These are phyloP conservation scores for Colletotrichum lini DNA, from an alignment of 2,329 filamentous ascomycete species.

Conservation along the genomic window DNA sequence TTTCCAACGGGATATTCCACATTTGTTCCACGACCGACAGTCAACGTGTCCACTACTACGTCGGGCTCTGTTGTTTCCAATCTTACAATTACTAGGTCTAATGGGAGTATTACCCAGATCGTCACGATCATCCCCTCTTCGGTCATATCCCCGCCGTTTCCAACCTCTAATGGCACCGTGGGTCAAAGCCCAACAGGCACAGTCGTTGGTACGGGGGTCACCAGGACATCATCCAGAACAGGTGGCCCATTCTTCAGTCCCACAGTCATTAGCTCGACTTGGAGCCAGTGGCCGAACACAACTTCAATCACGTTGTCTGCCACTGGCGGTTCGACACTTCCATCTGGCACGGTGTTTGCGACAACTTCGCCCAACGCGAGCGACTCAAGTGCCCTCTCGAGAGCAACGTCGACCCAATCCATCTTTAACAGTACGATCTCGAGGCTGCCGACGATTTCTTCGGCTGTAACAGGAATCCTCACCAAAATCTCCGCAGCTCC, in stretches of 20 bases:
- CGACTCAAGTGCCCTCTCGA: neutral
- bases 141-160: neutral
- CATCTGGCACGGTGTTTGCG: neutral
- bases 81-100: slow-evolving; percentile 5
- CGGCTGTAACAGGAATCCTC: neutral
- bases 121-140: neutral
- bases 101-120: slow-evolving; percentile 4
- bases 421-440: neutral
- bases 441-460: neutral
- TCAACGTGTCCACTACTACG: neutral
- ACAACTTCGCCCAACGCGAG: neutral
- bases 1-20: slow-evolving; percentile 22
- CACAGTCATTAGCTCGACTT: neutral
- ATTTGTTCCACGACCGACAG: slow-evolving; percentile 10
- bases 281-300: slow-evolving; percentile 14
- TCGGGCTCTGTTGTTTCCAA: slow-evolving; percentile 1
- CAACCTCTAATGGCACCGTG: neutral
- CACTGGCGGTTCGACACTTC: neutral
- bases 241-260: neutral
- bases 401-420: neutral
- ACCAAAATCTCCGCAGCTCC: neutral
- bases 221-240: neutral
- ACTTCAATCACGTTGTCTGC: neutral
- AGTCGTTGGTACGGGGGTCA: neutral
- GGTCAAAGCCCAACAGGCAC: neutral